Conservation (phyloP, 1,284 basidiomycete genomes). For the Trichosporon asahii region DNA sequence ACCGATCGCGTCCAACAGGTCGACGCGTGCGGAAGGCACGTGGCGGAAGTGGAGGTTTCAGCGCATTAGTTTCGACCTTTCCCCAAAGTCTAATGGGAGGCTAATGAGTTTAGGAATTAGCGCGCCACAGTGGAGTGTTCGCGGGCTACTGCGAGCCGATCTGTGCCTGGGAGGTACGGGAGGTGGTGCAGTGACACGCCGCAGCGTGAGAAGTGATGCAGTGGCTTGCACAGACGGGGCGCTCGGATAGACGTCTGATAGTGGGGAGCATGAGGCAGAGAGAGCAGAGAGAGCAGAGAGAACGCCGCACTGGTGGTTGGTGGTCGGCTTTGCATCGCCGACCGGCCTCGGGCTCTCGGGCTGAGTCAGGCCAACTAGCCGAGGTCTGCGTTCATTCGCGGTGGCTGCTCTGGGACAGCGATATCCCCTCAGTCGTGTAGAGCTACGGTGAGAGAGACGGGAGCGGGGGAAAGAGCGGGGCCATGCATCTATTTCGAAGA, state of each 20-base stretch:
- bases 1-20: neutral
- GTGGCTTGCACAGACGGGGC: neutral
- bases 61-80: neutral
- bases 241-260: too few relatives aligned
- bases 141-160: neutral
- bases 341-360: constrained; percentile 3
- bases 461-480: neutral
- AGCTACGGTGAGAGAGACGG: neutral
- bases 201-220: neutral
- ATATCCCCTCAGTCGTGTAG: neutral
- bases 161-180: neutral
- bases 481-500: neutral
- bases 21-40: constrained; percentile 3
- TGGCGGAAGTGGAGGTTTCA: constrained; percentile 3
- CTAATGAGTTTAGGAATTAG: neutral
- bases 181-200: neutral
- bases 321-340: neutral
- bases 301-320: neutral
- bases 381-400: neutral
- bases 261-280: too few relatives aligned
- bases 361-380: constrained; percentile 5
- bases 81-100: neutral
- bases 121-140: neutral
- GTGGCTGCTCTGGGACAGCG: neutral
- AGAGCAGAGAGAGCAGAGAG: neutral